These are phyloP conservation scores for Trifolium fragiferum DNA, from an alignment of 306 rosid genomes.

Conservation along the genomic window DNA sequence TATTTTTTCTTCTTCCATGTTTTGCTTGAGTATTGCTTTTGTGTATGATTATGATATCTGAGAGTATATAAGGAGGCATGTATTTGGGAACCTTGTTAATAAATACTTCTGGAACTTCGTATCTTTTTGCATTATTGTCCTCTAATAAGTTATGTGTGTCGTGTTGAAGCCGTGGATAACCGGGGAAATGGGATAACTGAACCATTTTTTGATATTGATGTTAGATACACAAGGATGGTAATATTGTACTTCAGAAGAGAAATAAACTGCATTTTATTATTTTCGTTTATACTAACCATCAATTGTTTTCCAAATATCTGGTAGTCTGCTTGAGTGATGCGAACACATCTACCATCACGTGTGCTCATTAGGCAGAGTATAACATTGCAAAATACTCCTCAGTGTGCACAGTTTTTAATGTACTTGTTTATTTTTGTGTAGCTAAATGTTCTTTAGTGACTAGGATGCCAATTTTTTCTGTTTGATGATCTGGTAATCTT, in stretches of 20 bases:
- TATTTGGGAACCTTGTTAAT: constrained; percentile 18
- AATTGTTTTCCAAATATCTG: constrained; percentile 29
- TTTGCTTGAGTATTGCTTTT: constrained; percentile 4
- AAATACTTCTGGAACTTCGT: constrained; percentile 4
- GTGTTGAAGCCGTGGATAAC: constrained; percentile 17
- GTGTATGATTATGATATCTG: constrained; percentile 13
- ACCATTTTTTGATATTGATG: constrained; percentile 5
- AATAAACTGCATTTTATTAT: not conserved
- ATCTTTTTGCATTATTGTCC: constrained; percentile 11
- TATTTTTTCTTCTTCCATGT: not conserved
- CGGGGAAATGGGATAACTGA: not conserved
- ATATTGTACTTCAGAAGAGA: constrained; percentile 12
- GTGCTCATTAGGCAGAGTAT: constrained; percentile 17
- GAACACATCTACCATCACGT: not conserved
- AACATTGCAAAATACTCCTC: not conserved
- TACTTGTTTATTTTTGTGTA: constrained; percentile 1
- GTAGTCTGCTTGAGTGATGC: constrained; percentile 3
- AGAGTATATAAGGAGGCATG: constrained; percentile 3
- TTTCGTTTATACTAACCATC: not conserved
- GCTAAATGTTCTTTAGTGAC: constrained; percentile 31
- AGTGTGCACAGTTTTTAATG: not conserved
- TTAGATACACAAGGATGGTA: too few species aligned
- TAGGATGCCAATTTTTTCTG: constrained; percentile 2
- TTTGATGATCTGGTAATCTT: constrained; percentile 32
- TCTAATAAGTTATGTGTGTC: constrained; percentile 18